Evolutionary conservation across 1,284 basidiomycete genomes (phyloP), one percentile per base, ranked within the genome.

Genomic region (Marasmius tenuissimus): DNA sequence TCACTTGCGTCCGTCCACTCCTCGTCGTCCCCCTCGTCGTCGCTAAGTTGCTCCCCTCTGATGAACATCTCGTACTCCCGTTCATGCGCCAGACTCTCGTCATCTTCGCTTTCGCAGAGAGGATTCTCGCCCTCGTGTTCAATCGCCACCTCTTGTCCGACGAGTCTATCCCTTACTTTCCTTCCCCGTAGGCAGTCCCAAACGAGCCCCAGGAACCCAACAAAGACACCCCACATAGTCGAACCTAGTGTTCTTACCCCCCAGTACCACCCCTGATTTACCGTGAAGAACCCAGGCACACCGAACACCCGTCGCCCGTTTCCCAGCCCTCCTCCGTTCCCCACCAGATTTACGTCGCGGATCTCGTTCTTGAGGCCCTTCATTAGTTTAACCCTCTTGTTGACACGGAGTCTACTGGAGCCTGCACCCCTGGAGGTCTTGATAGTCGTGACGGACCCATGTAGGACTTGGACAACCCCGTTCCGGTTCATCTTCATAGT

Each of bases 31-130:
- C 79, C 81, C 16, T 86, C 86, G 53, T 89, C 88, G 61, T 90
- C 89, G 61, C 82, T 85, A 54, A 91, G 77, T 35, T 78, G 74
- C 63, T 90, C 88, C 14, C 87, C 89, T 16, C 81, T 76, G 66
- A 90, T 73, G 68, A 91, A 91, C 45, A 82, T 78, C 51, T 73
- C 71, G 69, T 91, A 91, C 2, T 78, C 64, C 18, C 78, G 75
- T 20, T 70, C 71, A 3, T 70, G 70, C n/a, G 64, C 71, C 20
- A 62, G 54, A 66, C 68, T 68, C 61, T 71, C 58, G 35, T 66
- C 62, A 59, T 70, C 66, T 33, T 66, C 68, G 50, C 67, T 65
- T 16, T 66, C 65, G 45, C 45, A 11, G 48, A 33, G 20, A 27
- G 50, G 9, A 20, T 18, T 51, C 1, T 70, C 70, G 14, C 65